phyloP scores from a whole-genome alignment of 129 eudicot genomes.

The Artemisia argyi region DNA sequence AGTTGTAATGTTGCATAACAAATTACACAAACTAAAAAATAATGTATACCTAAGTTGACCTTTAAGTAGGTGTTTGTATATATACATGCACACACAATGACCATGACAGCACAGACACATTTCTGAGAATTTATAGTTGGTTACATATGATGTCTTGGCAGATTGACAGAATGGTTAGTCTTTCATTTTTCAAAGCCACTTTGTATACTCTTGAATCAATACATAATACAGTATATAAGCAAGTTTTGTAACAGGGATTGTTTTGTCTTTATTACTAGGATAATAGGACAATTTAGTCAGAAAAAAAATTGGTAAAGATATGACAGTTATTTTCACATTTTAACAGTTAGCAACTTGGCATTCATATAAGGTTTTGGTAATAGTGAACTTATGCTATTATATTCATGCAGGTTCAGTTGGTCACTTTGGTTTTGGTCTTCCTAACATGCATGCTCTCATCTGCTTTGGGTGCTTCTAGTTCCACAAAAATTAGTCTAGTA shows the following conservation, averaged over 20 bases:
- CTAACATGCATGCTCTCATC: slow-evolving; percentile 35
- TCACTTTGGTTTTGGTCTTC: slow-evolving; percentile 29
- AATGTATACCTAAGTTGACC: slow-evolving; percentile 18
- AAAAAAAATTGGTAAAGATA: no score
- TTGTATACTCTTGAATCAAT: slow-evolving; percentile 24
- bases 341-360: no score
- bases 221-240: not conserved
- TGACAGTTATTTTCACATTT: no score
- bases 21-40: slow-evolving; percentile 13
- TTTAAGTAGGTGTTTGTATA: slow-evolving; percentile 26
- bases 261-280: no score
- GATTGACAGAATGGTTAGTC: slow-evolving; percentile 35
- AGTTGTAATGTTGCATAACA: slow-evolving; percentile 4
- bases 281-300: no score
- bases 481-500: slow-evolving; percentile 23
- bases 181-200: slow-evolving; percentile 34
- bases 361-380: slow-evolving; percentile 5
- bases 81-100: slow-evolving; percentile 21
- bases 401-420: slow-evolving; percentile 32
- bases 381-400: slow-evolving; percentile 3
- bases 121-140: slow-evolving; percentile 21
- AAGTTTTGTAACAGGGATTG: no score
- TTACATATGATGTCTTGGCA: slow-evolving; percentile 26
- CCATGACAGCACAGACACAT: slow-evolving; percentile 32
- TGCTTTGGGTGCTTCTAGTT: slow-evolving; percentile 8